A percentile compares a stretch with the other conserved stretches of the same genome.
Conservation (phyloP, 148 eudicot genomes). For the Chenopodium album region DNA sequence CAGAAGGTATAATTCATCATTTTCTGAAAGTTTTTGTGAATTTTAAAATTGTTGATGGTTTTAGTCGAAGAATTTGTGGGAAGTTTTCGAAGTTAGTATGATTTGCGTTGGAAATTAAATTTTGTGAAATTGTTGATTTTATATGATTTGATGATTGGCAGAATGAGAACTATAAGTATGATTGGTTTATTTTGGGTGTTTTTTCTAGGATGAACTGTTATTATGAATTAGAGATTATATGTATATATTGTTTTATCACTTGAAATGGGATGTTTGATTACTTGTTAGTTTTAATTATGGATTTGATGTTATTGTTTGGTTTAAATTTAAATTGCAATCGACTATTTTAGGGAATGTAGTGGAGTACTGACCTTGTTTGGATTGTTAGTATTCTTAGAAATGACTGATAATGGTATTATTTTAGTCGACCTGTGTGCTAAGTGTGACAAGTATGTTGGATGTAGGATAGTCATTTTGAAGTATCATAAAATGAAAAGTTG, state of each 20-base stretch:
- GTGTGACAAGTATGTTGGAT: background rate
- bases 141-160: background rate
- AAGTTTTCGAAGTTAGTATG: too few relatives aligned
- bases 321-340: too few relatives aligned
- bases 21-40: background rate
- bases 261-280: background rate
- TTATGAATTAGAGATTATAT: too few relatives aligned
- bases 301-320: background rate
- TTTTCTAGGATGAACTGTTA: too few relatives aligned
- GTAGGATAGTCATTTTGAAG: background rate
- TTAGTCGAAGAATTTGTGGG: too few relatives aligned
- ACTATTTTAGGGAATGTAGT: too few relatives aligned
- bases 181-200: background rate
- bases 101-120: too few relatives aligned
- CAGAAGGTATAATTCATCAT: constrained; percentile 45
- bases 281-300: background rate
- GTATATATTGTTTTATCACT: too few relatives aligned
- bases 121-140: background rate
- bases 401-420: too few relatives aligned
- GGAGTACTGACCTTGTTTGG: too few relatives aligned
- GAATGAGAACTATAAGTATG: background rate
- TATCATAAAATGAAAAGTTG: too few relatives aligned
- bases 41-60: background rate
- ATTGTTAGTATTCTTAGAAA: too few relatives aligned
- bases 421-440: background rate